These are phyloP conservation scores for Scytalidium lignicola DNA, from an alignment of 2,329 filamentous ascomycete species.

Conservation along the genomic window DNA sequence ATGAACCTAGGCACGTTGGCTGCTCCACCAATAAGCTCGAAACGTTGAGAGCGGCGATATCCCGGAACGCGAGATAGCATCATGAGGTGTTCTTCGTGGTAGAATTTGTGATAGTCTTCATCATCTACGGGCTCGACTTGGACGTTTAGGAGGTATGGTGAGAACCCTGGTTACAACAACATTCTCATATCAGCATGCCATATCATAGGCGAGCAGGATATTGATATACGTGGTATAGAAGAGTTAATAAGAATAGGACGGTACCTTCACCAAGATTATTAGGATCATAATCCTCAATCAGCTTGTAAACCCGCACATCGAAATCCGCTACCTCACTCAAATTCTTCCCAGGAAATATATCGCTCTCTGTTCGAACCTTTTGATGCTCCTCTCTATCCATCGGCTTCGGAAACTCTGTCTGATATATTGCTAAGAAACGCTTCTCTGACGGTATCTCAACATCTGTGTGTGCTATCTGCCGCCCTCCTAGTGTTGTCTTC, in stretches of 20 bases:
- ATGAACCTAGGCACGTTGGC: conserved; percentile 4
- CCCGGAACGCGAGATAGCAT: conserved; percentile 6
- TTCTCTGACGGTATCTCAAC: conserved; percentile 2
- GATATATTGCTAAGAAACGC: conserved; percentile 9
- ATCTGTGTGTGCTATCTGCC: no score
- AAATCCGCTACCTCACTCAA: conserved; percentile 7
- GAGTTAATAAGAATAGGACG: not conserved
- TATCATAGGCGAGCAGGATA: conserved; percentile 3
- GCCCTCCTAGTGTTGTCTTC: conserved; percentile 1
- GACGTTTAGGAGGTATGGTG: not conserved
- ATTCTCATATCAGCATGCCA: no score
- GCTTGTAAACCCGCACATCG: conserved; percentile 10
- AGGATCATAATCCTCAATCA: conserved; percentile 7
- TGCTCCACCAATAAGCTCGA: conserved; percentile 3
- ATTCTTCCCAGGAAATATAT: conserved; percentile 2
- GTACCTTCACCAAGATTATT: conserved; percentile 3
- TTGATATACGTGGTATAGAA: conserved; percentile 3
- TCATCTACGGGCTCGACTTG: conserved; percentile 8
- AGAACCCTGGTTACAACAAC: no score
- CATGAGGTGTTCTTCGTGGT: conserved; percentile 10
- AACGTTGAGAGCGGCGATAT: conserved; percentile 10
- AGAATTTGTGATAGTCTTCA: conserved; percentile 10
- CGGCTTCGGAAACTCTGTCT: conserved; percentile 1
- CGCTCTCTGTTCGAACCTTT: conserved; percentile 2
- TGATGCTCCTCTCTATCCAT: conserved; percentile 2